Evolutionary conservation across 1,284 basidiomycete genomes (phyloP).

Genomic region (Pseudozyma sp.): DNA sequence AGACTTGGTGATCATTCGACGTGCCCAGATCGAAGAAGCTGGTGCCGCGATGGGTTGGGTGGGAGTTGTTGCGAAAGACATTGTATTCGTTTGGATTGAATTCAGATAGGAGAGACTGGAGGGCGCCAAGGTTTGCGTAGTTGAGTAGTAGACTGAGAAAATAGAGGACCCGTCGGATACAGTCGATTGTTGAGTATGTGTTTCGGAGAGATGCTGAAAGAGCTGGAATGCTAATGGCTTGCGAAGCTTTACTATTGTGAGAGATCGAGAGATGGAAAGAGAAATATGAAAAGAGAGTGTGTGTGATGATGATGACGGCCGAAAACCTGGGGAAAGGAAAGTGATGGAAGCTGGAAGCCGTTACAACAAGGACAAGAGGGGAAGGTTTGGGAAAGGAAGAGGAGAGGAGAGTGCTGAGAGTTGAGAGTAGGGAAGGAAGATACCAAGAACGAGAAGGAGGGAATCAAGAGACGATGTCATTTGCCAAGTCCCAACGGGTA

Average conservation of each 20-base stretch:
- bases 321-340: not conserved
- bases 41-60: constrained; percentile 6
- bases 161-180: constrained; percentile 1
- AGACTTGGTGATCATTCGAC: constrained; percentile 34
- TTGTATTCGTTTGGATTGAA: constrained; percentile 1
- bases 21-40: constrained; percentile 32
- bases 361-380: constrained; percentile 10
- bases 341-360: constrained; percentile 1
- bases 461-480: constrained; percentile 2
- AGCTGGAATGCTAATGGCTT: not conserved
- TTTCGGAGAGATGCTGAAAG: constrained; percentile 2
- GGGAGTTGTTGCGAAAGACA: constrained; percentile 15
- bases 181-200: constrained; percentile 3
- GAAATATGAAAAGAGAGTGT: constrained; percentile 5
- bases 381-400: not conserved
- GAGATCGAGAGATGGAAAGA: not conserved
- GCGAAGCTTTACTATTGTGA: not conserved
- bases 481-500: not conserved
- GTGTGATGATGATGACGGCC: not conserved
- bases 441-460: constrained; percentile 2
- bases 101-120: constrained; percentile 7
- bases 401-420: not conserved
- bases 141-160: not conserved
- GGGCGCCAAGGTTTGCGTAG: constrained; percentile 6
- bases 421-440: constrained; percentile 4